Base-by-base conservation (phyloP, 495 filamentous ascomycete species). In the Xylaria telfairii region DNA sequence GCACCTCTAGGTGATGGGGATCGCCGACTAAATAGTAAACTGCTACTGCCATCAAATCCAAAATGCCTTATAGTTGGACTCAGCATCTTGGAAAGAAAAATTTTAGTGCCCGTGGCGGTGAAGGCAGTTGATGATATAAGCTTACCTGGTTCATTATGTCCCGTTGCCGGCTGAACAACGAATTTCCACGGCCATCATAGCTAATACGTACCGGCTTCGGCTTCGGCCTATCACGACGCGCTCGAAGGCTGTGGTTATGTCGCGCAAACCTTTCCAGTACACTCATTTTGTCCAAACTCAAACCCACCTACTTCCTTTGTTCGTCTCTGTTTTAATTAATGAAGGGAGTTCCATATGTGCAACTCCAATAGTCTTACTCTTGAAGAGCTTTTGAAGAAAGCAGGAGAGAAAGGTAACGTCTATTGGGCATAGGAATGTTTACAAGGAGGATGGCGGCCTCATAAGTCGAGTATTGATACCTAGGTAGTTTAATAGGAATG, bases 101-200 rank as follows among this genome's bases (percentile, higher is more conserved):
- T 69, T 69, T 61, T 32, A 69, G 67, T 51, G 30, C 6, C 10
- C 41, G 44, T 17, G 49, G 46, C 44, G 42, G 59, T 69, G 57
- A 63, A 21, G 53, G 54, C 37, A 0, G 32, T 26, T 54, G 57
- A 69, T 69, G 68, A 59, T 71, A 41, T 66, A 65, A 66, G 51
- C 49, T 61, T 72, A 78, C 76, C 67, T 78, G 74, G 46, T 71
- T 72, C 72, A 74, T 71, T 21, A 73, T 68, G 9, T 76, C 71
- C 61, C 68, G 68, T 60, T 65, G 72, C 21, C 70, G 70, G 17
- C 68, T 76, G 21, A 76, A 73, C 0, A 73, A 19, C 3, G 70
- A 72, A 15, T 61, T 41, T 10, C 62, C 60, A 26, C 49, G 62
- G 17, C 51, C 74, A 69, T 76, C 74, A 21, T 74, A 64, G 39